Conservation (phyloP, 441 rosid genomes). For the Breynia disticha region DNA sequence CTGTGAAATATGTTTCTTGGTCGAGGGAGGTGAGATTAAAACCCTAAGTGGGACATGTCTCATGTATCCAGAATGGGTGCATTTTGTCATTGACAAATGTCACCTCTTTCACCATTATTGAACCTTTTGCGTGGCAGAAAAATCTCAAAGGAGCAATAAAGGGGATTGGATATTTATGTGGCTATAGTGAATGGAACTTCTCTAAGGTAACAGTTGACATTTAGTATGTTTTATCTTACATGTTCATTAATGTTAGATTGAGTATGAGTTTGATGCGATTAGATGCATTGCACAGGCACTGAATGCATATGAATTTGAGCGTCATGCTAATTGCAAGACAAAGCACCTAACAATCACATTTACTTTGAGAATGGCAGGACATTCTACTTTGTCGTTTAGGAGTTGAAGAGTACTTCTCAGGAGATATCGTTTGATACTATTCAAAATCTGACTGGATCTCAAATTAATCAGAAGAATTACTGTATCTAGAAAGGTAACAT, state of each 20-base stretch:
- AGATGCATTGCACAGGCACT: conserved; percentile 30
- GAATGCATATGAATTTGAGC: conserved; percentile 70
- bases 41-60: conserved; percentile 1
- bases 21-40: conserved; percentile 49
- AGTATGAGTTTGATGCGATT: background rate
- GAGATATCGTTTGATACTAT: conserved; percentile 47
- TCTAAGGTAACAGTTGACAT: conserved; percentile 33
- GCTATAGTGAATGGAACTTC: conserved; percentile 48
- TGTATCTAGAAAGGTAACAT: conserved; percentile 54
- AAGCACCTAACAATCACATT: conserved; percentile 73
- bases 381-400: conserved; percentile 56
- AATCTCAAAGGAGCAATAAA: conserved; percentile 36
- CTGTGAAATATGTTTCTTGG: conserved; percentile 65
- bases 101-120: conserved; percentile 9
- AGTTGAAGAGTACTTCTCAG: conserved; percentile 57
- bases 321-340: conserved; percentile 74
- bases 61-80: background rate
- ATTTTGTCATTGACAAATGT: background rate
- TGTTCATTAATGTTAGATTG: background rate
- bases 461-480: conserved; percentile 56
- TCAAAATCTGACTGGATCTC: conserved; percentile 49
- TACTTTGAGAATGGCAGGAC: conserved; percentile 71
- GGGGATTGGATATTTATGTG: conserved; percentile 58
- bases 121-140: conserved; percentile 28
- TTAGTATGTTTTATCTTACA: conserved; percentile 2